phyloP scores from a whole-genome alignment of 805 yeast genomes.

The Vanderwaltozyma verrucispora region DNA sequence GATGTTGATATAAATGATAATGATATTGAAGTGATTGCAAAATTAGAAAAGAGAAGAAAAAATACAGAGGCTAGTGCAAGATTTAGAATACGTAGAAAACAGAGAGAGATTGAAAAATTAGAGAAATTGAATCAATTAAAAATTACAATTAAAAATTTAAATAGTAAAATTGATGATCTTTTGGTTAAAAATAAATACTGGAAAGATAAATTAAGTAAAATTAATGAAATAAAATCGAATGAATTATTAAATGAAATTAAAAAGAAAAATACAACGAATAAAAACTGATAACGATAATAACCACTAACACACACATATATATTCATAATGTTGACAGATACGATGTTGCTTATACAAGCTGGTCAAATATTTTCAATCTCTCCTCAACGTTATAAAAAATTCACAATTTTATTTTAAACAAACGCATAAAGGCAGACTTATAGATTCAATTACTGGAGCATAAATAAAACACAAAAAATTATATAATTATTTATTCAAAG shows the following conservation, averaged over 20 bases:
- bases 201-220: slow-evolving; percentile 18
- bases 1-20: background rate
- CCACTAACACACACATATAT: too few species aligned
- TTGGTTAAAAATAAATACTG: slow-evolving; percentile 23
- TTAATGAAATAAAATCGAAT: slow-evolving; percentile 21
- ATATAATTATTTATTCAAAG: too few species aligned
- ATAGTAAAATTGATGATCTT: slow-evolving; percentile 15
- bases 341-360: too few species aligned
- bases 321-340: too few species aligned
- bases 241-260: slow-evolving; percentile 20
- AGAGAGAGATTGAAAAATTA: slow-evolving; percentile 16
- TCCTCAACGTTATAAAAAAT: too few species aligned
- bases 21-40: background rate
- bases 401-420: too few species aligned
- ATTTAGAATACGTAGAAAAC: slow-evolving; percentile 50
- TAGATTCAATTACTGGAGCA: too few species aligned
- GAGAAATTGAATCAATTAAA: slow-evolving; percentile 14
- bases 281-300: background rate
- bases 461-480: too few species aligned
- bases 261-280: slow-evolving; percentile 2
- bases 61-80: slow-evolving; percentile 94
- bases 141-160: slow-evolving; percentile 12
- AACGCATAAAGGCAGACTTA: too few species aligned
- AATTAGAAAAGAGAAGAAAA: slow-evolving; percentile 55
- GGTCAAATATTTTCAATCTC: too few species aligned